These are phyloP conservation scores for Musa balbisiana DNA, from an alignment of 202 grass and related monocot species.

Conservation along the genomic window DNA sequence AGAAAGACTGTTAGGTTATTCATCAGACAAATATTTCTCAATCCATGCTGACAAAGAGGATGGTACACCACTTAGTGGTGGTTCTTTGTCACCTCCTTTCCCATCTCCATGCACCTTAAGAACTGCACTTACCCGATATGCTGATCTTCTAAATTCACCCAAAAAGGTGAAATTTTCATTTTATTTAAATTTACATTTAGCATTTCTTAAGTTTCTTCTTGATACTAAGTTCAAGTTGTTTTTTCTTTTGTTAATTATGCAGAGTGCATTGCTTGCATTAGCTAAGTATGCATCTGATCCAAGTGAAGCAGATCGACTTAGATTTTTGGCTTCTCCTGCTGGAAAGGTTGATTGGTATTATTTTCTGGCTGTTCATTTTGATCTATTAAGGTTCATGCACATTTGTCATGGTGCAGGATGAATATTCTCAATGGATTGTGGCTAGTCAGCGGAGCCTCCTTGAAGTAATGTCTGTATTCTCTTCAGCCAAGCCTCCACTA, in stretches of 20 bases:
- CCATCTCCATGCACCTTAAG: conserved; percentile 13
- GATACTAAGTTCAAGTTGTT: background rate
- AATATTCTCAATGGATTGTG: conserved; percentile 17
- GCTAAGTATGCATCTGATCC: conserved; percentile 13
- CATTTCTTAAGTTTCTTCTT: background rate
- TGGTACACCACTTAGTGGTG: conserved; percentile 16
- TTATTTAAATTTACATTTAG: background rate
- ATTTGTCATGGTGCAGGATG: background rate
- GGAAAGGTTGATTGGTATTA: conserved; percentile 11
- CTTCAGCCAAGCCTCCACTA: conserved; percentile 13
- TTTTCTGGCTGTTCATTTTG: background rate
- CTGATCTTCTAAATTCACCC: conserved; percentile 17
- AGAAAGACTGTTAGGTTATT: conserved; percentile 12
- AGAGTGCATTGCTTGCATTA: conserved; percentile 13
- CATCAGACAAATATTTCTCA: conserved; percentile 10
- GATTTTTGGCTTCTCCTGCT: conserved; percentile 22
- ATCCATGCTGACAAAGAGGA: conserved; percentile 18
- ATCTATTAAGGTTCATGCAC: background rate
- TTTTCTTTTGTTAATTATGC: background rate
- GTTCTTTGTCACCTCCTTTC: conserved; percentile 13
- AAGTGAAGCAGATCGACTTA: conserved; percentile 4
- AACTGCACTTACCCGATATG: conserved; percentile 17
- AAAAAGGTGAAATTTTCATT: conserved; percentile 13
- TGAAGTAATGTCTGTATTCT: conserved; percentile 1
- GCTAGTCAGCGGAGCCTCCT: conserved; percentile 1